Evolutionary conservation across 2,329 filamentous ascomycete species (phyloP).

Genomic region (Rhinocladiella similis): DNA sequence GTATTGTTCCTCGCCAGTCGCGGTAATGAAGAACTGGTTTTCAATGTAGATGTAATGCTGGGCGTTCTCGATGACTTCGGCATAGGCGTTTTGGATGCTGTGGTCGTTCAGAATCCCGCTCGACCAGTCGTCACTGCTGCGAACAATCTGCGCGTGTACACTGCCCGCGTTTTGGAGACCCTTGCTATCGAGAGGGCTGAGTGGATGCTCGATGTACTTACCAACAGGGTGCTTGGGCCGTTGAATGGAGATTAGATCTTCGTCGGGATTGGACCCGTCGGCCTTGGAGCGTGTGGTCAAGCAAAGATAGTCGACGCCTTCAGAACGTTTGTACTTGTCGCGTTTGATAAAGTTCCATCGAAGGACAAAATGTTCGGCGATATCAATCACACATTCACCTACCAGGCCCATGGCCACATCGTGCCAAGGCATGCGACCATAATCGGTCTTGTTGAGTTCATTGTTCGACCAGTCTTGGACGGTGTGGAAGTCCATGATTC

Average conservation of each 20-base stretch:
- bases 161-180: constrained; percentile 65
- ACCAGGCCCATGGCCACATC: constrained; percentile 92
- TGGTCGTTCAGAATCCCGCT: constrained; percentile 83
- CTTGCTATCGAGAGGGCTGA: constrained; percentile 69
- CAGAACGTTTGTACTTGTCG: constrained; percentile 94
- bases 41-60: constrained; percentile 97
- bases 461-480: constrained; percentile 93
- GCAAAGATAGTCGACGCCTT: constrained; percentile 79
- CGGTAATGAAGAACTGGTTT: constrained; percentile 98
- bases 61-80: constrained; percentile 79
- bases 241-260: constrained; percentile 85
- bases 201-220: constrained; percentile 79
- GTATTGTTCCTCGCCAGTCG: constrained; percentile 81
- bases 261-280: constrained; percentile 50
- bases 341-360: constrained; percentile 97
- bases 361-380: constrained; percentile 91
- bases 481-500: constrained; percentile 91
- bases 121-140: constrained; percentile 90
- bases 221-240: constrained; percentile 86
- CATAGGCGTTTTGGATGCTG: constrained; percentile 85
- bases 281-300: constrained; percentile 73
- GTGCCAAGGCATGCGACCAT: constrained; percentile 97
- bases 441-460: constrained; percentile 86
- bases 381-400: constrained; percentile 86
- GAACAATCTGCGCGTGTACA: constrained; percentile 79